Conservation (phyloP, 495 filamentous ascomycete genomes). For the Cladorrhinum samala region DNA sequence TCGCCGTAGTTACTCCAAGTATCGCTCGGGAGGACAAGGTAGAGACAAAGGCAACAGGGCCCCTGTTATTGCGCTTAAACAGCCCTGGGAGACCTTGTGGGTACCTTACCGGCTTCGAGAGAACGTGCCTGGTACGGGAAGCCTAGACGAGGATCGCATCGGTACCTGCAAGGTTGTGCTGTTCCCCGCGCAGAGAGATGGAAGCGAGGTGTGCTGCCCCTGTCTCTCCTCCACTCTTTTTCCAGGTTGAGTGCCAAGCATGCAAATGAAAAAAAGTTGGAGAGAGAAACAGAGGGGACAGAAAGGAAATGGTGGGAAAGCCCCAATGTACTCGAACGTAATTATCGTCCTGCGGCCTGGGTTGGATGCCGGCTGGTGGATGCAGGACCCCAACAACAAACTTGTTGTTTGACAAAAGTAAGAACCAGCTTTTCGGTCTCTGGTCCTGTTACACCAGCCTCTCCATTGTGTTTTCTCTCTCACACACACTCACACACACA, state of each 20-base stretch:
- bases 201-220: slow-evolving; percentile 19
- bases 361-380: too few relatives aligned
- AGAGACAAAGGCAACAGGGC: slow-evolving; percentile 2
- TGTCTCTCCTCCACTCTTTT: not conserved
- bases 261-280: not conserved
- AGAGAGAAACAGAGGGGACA: not conserved
- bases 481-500: not conserved
- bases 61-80: not conserved
- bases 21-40: slow-evolving; percentile 8
- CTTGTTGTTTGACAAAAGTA: slow-evolving; percentile 4
- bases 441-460: slow-evolving; percentile 12
- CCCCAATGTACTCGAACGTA: not conserved
- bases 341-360: not conserved
- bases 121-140: slow-evolving; percentile 3
- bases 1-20: slow-evolving; percentile 18
- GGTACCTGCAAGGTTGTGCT: slow-evolving; percentile 18
- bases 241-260: not conserved
- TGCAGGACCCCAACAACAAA: too few relatives aligned
- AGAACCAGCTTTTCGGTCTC: slow-evolving; percentile 12
- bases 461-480: not conserved
- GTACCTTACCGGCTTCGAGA: slow-evolving; percentile 11
- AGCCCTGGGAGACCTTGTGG: not conserved
- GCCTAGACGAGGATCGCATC: slow-evolving; percentile 8
- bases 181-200: slow-evolving; percentile 21
- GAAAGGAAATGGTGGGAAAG: not conserved